These are phyloP conservation scores for Berberis thunbergii DNA, from an alignment of 164 flowering plant genomes.

Conservation along the genomic window DNA sequence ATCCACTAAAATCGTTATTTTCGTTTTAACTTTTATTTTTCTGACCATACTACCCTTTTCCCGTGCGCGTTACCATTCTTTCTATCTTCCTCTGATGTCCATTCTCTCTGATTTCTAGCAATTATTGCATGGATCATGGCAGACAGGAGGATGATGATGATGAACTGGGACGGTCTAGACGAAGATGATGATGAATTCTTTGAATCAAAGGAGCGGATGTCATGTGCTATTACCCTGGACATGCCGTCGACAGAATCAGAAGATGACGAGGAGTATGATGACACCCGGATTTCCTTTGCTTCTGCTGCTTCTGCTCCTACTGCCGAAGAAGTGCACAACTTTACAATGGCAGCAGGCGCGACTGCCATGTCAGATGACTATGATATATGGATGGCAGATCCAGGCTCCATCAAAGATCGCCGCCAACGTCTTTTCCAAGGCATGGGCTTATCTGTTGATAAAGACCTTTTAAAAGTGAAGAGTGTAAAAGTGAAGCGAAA, in stretches of 20 bases:
- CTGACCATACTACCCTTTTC: constrained; percentile 14
- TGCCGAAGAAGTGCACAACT: constrained; percentile 6
- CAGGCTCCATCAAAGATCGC: constrained; percentile 61
- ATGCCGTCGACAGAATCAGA: constrained; percentile 41
- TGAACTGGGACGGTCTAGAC: constrained; percentile 54
- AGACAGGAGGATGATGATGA: constrained; percentile 33
- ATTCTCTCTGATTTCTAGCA: not conserved
- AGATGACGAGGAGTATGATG: constrained; percentile 59
- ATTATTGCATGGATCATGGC: constrained; percentile 18
- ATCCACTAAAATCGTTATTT: not conserved
- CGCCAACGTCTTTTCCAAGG: constrained; percentile 65
- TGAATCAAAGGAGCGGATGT: constrained; percentile 52
- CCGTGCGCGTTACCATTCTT: not conserved
- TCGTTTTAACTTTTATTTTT: constrained; percentile 27
- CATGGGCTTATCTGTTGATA: constrained; percentile 50
- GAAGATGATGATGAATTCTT: constrained; percentile 62
- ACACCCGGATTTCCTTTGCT: constrained; percentile 57
- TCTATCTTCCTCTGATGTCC: not conserved
- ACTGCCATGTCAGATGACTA: constrained; percentile 27
- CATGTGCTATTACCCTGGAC: constrained; percentile 38
- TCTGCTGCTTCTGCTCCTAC: constrained; percentile 34
- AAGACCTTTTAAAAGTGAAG: constrained; percentile 26
- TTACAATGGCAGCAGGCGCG: constrained; percentile 6
- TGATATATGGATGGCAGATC: constrained; percentile 70
- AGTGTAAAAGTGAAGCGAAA: constrained; percentile 18